These are phyloP conservation scores for Chlamydomonas schloesseri DNA, from an alignment of 139 green algal species.

Conservation along the genomic window DNA sequence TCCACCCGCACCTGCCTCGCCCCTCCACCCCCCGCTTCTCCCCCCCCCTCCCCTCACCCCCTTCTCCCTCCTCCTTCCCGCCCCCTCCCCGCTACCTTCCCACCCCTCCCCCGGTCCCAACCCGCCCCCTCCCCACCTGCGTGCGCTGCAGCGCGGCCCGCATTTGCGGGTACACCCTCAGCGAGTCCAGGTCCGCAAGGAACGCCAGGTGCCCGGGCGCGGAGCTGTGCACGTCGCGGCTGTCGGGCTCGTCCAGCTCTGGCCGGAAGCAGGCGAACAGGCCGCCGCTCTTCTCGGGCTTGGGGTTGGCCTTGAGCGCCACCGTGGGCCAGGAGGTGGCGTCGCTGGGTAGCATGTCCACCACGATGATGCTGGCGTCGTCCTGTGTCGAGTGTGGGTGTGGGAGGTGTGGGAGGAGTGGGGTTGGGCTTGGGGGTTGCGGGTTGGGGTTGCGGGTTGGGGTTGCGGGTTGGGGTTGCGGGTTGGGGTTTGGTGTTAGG, in stretches of 20 bases:
- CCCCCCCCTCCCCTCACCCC: too few relatives aligned
- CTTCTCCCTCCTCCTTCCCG: too few relatives aligned
- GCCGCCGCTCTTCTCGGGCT: slow-evolving; percentile 32
- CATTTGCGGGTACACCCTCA: slow-evolving; percentile 52
- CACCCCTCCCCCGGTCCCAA: too few relatives aligned
- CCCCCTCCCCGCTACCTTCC: too few relatives aligned
- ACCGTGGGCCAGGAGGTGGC: slow-evolving; percentile 58
- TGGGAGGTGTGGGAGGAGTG: slow-evolving; percentile 15
- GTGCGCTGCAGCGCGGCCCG: slow-evolving; percentile 42
- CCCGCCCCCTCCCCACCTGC: too few relatives aligned
- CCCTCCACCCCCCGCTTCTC: too few relatives aligned
- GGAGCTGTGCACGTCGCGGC: slow-evolving; percentile 12
- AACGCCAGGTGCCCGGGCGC: slow-evolving; percentile 36
- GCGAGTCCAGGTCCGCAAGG: slow-evolving; percentile 59
- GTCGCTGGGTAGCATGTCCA: slow-evolving; percentile 79
- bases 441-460: too few relatives aligned
- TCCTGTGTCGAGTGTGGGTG: slow-evolving; percentile 55
- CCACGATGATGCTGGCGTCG: slow-evolving; percentile 87
- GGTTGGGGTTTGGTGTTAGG: too few relatives aligned
- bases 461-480: too few relatives aligned
- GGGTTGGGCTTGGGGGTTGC: too few relatives aligned
- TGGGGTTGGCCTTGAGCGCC: slow-evolving; percentile 51
- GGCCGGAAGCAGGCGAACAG: slow-evolving; percentile 43
- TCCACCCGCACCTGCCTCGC: too few relatives aligned
- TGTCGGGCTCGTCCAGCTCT: slow-evolving; percentile 42